phyloP scores from a whole-genome alignment of 192 early-diverging fungal species.

The Pilobolus umbonatus region DNA sequence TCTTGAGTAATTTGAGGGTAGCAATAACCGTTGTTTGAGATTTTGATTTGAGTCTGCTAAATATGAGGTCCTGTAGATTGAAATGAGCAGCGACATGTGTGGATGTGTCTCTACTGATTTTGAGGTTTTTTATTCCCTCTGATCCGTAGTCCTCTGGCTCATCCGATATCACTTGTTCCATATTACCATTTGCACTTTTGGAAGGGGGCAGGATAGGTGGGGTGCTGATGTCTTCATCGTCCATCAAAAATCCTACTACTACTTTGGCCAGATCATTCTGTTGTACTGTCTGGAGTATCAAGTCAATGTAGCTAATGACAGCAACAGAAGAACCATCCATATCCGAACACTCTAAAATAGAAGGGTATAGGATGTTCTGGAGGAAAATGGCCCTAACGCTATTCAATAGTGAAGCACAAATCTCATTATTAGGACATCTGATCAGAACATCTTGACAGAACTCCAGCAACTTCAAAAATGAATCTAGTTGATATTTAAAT shows the following conservation, averaged over 20 bases:
- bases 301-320: conserved; percentile 82
- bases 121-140: not conserved
- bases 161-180: not conserved
- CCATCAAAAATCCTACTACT: conserved; percentile 75
- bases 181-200: not conserved
- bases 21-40: conserved; percentile 84
- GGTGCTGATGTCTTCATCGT: conserved; percentile 41
- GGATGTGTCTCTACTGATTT: not conserved
- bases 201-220: not conserved
- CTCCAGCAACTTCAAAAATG: conserved; percentile 60
- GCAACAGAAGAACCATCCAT: conserved; percentile 87
- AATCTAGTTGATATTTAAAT: conserved; percentile 64
- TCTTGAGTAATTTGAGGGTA: conserved; percentile 73
- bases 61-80: conserved; percentile 76
- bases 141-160: not conserved
- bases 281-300: conserved; percentile 72
- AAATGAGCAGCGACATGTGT: conserved; percentile 45
- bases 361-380: conserved; percentile 82
- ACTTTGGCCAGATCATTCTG: conserved; percentile 70
- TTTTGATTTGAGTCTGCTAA: conserved; percentile 83
- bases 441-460: conserved; percentile 72
- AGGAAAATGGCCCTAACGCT: conserved; percentile 77
- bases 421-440: conserved; percentile 63
- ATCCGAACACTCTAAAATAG: conserved; percentile 82
- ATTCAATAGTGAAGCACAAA: conserved; percentile 52